A percentile compares a stretch with the other conserved stretches of the same genome.
These are phyloP conservation scores for Pyrenophora teres DNA, from an alignment of 2,329 filamentous ascomycete species.

Conservation along the genomic window DNA sequence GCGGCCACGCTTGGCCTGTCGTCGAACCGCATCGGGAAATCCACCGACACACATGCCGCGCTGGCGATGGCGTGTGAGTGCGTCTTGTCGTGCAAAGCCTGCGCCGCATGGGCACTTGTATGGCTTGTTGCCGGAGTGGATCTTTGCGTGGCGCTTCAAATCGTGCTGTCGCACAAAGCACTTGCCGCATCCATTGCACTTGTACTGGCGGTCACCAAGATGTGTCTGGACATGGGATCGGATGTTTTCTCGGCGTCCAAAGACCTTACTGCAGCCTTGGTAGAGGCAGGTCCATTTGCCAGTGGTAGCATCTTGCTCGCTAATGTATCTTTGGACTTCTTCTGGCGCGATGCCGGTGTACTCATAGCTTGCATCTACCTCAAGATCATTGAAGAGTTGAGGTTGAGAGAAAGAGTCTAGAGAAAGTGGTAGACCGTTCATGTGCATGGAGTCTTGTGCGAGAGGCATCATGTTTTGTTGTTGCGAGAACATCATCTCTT, in stretches of 20 bases:
- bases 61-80: constrained; percentile 89
- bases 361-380: constrained; percentile 65
- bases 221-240: constrained; percentile 98
- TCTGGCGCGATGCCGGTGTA: constrained; percentile 87
- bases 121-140: constrained; percentile 93
- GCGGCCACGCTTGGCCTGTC: constrained; percentile 68
- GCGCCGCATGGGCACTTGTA: constrained; percentile 95
- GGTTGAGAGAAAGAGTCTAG: constrained; percentile 27
- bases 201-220: constrained; percentile 92
- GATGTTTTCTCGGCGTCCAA: constrained; percentile 98
- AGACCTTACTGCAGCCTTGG: constrained; percentile 81
- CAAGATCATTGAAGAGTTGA: constrained; percentile 49
- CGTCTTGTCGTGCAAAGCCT: constrained; percentile 92
- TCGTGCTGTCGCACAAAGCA: constrained; percentile 98
- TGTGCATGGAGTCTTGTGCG: constrained; percentile 27
- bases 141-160: constrained; percentile 95
- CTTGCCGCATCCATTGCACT: constrained; percentile 90
- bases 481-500: constrained; percentile 41
- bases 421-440: constrained; percentile 21
- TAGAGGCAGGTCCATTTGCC: constrained; percentile 57
- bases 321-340: constrained; percentile 62
- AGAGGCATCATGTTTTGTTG: constrained; percentile 35
- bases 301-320: constrained; percentile 50
- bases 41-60: constrained; percentile 96
- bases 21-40: constrained; percentile 78